Conservation (phyloP, 306 rosid genomes). For the Dalbergia oliveri region DNA sequence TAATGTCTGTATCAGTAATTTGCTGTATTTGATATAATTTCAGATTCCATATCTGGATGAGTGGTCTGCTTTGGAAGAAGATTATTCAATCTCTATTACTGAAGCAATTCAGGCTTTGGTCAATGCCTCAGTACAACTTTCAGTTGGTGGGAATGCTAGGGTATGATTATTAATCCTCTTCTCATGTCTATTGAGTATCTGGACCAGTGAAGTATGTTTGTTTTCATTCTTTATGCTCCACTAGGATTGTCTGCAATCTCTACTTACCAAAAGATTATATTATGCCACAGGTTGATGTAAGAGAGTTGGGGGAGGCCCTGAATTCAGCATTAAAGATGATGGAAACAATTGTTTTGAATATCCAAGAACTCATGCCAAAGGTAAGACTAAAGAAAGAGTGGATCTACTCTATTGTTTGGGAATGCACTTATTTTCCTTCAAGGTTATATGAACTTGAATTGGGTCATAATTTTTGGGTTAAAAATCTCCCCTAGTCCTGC, state of each 20-base stretch:
- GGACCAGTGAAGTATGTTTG: background rate
- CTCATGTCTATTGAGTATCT: conserved; percentile 30
- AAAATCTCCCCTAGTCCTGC: too few relatives aligned
- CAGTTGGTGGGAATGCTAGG: conserved; percentile 68
- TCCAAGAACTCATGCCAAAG: conserved; percentile 68
- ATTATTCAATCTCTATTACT: conserved; percentile 64
- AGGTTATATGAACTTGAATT: conserved; percentile 25
- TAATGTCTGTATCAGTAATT: conserved; percentile 23
- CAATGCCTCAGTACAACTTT: conserved; percentile 78
- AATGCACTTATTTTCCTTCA: conserved; percentile 16
- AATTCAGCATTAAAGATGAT: conserved; percentile 68
- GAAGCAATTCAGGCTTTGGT: conserved; percentile 72
- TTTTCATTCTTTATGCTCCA: conserved; percentile 21
- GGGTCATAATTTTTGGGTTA: background rate
- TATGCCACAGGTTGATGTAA: conserved; percentile 66
- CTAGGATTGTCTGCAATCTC: conserved; percentile 31
- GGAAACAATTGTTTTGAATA: conserved; percentile 62
- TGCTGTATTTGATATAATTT: conserved; percentile 39
- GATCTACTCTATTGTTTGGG: conserved; percentile 1
- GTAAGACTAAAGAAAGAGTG: conserved; percentile 49
- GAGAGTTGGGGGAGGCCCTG: conserved; percentile 71
- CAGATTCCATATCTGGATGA: conserved; percentile 79
- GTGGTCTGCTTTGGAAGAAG: conserved; percentile 75
- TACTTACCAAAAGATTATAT: conserved; percentile 30
- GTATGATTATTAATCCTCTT: conserved; percentile 53